These are phyloP conservation scores for Rubia tinctorum DNA, from an alignment of 305 asterid genomes.

Conservation along the genomic window DNA sequence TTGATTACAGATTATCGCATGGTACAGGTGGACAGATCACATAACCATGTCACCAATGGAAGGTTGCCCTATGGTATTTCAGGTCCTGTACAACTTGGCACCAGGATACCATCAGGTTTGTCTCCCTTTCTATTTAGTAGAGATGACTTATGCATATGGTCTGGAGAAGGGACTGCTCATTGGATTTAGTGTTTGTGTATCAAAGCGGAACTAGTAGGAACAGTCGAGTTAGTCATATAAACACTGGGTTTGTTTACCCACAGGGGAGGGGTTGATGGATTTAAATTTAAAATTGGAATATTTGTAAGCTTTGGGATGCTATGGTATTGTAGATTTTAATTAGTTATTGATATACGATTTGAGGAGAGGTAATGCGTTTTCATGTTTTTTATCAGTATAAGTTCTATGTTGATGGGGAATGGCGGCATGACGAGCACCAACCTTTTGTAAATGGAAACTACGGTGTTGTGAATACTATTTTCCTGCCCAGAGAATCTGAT, in stretches of 20 bases:
- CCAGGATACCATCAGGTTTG: conserved; percentile 66
- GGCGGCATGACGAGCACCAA: conserved; percentile 68
- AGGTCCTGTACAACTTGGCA: conserved; percentile 46
- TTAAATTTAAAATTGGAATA: not conserved
- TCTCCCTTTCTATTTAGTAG: not conserved
- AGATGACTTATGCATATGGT: not conserved
- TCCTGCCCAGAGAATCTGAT: conserved; percentile 53
- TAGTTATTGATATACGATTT: not conserved
- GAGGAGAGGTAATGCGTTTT: not conserved
- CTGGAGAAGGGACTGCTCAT: not conserved
- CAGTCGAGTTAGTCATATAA: no score
- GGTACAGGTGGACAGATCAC: conserved; percentile 58
- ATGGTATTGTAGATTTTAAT: not conserved
- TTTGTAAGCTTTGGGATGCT: not conserved
- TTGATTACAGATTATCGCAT: not conserved
- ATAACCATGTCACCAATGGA: conserved; percentile 58
- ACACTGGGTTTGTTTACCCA: not conserved
- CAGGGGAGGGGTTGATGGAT: not conserved
- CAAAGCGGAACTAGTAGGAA: no score
- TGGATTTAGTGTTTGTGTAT: not conserved
- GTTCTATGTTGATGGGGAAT: conserved; percentile 67
- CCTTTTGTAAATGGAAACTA: conserved; percentile 53
- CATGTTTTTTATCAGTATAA: conserved; percentile 43
- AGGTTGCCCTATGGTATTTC: conserved; percentile 63
- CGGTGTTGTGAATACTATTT: conserved; percentile 63